Evolutionary conservation across 2,329 filamentous ascomycete species (phyloP).

Genomic region (Fusarium agapanthi): DNA sequence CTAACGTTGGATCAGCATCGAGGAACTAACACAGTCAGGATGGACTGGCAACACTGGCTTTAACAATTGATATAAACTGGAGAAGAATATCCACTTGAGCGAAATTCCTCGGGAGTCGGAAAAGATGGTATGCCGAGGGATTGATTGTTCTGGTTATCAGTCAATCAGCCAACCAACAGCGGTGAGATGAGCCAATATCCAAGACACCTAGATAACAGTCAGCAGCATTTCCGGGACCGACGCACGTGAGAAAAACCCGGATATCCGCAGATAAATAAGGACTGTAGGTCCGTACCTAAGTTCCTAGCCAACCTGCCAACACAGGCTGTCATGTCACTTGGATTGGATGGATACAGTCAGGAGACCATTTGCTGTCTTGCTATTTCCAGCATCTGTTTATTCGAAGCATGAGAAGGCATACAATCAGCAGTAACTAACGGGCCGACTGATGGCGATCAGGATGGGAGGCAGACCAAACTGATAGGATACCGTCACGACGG

Average conservation of each 20-base stretch:
- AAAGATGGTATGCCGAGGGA: not conserved
- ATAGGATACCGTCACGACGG: conserved; percentile 44
- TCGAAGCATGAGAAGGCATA: conserved; percentile 7
- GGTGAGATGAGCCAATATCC: not conserved
- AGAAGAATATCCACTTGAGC: not conserved
- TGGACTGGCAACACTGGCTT: not conserved
- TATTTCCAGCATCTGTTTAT: not conserved
- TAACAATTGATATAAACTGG: not conserved
- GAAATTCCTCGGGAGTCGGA: not conserved
- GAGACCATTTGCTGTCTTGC: not conserved
- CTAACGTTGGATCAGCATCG: not conserved
- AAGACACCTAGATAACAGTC: not conserved
- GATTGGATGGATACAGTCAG: not conserved
- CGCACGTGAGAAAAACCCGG: not conserved
- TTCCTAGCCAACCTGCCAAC: not conserved
- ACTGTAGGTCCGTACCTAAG: not conserved
- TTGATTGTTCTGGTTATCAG: not conserved
- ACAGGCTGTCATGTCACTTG: conserved; percentile 2
- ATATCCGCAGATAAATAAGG: not conserved
- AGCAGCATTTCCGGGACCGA: not conserved
- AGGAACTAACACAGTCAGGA: not conserved
- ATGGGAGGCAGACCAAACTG: conserved; percentile 34
- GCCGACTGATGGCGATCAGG: conserved; percentile 39
- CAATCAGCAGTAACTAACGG: conserved; percentile 40
- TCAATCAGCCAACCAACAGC: conserved; percentile 1